Percentiles rank a stretch among this genome's conserved stretches.
These are phyloP conservation scores for Anthostomella pinea DNA, from an alignment of 2,329 filamentous ascomycete genomes.

Conservation along the genomic window DNA sequence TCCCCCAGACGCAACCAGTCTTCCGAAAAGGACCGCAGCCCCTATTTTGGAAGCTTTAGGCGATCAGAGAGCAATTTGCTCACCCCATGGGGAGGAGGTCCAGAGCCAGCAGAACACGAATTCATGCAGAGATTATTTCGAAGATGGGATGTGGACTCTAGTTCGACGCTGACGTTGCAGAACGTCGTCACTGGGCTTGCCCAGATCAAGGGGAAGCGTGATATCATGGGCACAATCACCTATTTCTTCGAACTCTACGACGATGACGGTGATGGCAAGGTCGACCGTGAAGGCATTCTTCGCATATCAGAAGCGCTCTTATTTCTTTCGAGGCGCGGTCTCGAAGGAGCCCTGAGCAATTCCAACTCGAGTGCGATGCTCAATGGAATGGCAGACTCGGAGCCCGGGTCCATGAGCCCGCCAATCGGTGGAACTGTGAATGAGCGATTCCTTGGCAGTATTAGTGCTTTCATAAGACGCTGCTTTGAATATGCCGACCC, in stretches of 20 bases:
- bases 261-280: slow-evolving; percentile 83
- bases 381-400: slow-evolving; percentile 39
- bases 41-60: slow-evolving; percentile 59
- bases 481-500: slow-evolving; percentile 99
- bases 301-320: slow-evolving; percentile 91
- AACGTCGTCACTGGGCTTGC: slow-evolving; percentile 90
- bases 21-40: slow-evolving; percentile 52
- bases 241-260: slow-evolving; percentile 99
- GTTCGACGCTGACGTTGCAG: slow-evolving; percentile 77
- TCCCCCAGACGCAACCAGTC: slow-evolving; percentile 48
- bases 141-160: slow-evolving; percentile 80
- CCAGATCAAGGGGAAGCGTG: slow-evolving; percentile 84
- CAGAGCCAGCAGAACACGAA: slow-evolving; percentile 84
- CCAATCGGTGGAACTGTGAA: slow-evolving; percentile 62
- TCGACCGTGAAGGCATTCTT: slow-evolving; percentile 92
- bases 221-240: slow-evolving; percentile 96
- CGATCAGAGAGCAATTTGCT: slow-evolving; percentile 39
- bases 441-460: slow-evolving; percentile 86
- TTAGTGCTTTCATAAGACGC: slow-evolving; percentile 90
- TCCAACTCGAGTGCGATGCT: slow-evolving; percentile 57
- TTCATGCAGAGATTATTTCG: slow-evolving; percentile 86
- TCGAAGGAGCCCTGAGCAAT: slow-evolving; percentile 72
- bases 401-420: slow-evolving; percentile 37
- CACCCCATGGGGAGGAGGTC: slow-evolving; percentile 55
- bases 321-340: slow-evolving; percentile 84